Base-by-base conservation (phyloP, 1,284 basidiomycete genomes). In the Tremellales sp. region DNA sequence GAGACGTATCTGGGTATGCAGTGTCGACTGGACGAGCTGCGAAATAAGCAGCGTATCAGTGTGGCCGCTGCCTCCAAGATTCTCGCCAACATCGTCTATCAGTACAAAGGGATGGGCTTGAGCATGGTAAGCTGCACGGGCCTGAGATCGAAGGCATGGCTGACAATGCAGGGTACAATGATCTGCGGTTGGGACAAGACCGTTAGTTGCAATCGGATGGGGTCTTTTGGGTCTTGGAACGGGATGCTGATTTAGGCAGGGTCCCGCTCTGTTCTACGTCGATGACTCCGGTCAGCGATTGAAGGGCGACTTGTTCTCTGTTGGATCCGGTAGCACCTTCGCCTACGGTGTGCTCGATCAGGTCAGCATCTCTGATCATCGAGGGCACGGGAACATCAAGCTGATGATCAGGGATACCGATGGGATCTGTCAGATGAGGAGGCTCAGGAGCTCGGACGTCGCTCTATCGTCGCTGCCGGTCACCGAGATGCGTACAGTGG, bases 171-270 rank as follows among this genome's bases (percentile, higher is more conserved):
- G 89, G 96, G 96, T 50, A 98, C 96, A 2, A 98, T 98, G 96
- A 96, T 98, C 58, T 97, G 93, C 65, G 96, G 96, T 24, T 98
- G 94, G 93, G 96, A 99, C 77, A 98, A 97, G 80, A 97, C 94
- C 10, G 87, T 87, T 4, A n/a, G 17, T 10, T 24, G 22, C 15
- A n/a, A n/a, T n/a, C n/a, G n/a, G n/a, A n/a, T n/a, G n/a, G n/a
- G n/a, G n/a, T n/a, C n/a, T n/a, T n/a, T n/a, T n/a, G n/a, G n/a
- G n/a, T 23, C 26, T 6, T 24, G 33, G 12, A 39, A 48, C 13
- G 33, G 33, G 13, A 36, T 43, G 25, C 39, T 52, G 25, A 36
- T 6, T 6, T 13, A 39, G n/a, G 22, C 64, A 88, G 82, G 94
- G 96, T 0, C 94, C 94, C n/a, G 84, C 89, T 12, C 80, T 99